These are phyloP conservation scores for Venustampulla echinocandica DNA, from an alignment of 495 filamentous ascomycete genomes.

Conservation along the genomic window DNA sequence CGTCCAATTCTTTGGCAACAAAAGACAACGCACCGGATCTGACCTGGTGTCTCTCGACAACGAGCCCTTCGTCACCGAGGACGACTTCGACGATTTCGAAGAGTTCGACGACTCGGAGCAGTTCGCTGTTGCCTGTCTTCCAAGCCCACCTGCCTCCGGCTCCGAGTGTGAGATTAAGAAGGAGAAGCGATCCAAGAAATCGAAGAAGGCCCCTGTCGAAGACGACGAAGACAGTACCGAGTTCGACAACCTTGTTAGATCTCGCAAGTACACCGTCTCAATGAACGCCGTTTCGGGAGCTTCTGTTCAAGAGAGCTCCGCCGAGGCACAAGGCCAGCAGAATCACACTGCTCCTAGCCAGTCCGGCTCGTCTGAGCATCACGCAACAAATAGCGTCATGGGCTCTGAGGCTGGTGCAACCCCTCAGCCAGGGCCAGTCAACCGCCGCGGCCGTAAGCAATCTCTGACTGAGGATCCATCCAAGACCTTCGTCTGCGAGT, in stretches of 20 bases:
- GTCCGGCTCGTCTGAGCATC: conserved; percentile 27
- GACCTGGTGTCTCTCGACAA: conserved; percentile 49
- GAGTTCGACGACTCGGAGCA: conserved; percentile 46
- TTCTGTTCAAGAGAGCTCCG: conserved; percentile 27
- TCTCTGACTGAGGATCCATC: conserved; percentile 95
- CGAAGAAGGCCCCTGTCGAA: conserved; percentile 30
- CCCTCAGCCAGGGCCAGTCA: conserved; percentile 53
- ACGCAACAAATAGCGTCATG: conserved; percentile 30
- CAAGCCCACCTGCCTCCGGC: conserved; percentile 38
- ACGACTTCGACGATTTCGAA: conserved; percentile 65
- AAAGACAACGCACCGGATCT: conserved; percentile 63
- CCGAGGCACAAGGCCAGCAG: conserved; percentile 31
- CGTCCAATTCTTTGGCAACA: conserved; percentile 58
- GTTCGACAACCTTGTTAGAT: conserved; percentile 28
- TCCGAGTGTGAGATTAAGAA: conserved; percentile 39
- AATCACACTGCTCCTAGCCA: conserved; percentile 26
- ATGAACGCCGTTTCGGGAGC: conserved; percentile 37
- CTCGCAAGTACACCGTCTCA: conserved; percentile 31
- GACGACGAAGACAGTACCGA: conserved; percentile 31
- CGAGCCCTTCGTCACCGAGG: conserved; percentile 66
- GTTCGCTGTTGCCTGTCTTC: conserved; percentile 43
- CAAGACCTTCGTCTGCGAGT: conserved; percentile 94
- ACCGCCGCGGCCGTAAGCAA: conserved; percentile 96
- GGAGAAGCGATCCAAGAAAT: conserved; percentile 58
- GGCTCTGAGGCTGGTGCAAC: conserved; percentile 21